Evolutionary conservation across 352 stramenopile genomes (phyloP).

Genomic region (Globisporangium spiculum): DNA sequence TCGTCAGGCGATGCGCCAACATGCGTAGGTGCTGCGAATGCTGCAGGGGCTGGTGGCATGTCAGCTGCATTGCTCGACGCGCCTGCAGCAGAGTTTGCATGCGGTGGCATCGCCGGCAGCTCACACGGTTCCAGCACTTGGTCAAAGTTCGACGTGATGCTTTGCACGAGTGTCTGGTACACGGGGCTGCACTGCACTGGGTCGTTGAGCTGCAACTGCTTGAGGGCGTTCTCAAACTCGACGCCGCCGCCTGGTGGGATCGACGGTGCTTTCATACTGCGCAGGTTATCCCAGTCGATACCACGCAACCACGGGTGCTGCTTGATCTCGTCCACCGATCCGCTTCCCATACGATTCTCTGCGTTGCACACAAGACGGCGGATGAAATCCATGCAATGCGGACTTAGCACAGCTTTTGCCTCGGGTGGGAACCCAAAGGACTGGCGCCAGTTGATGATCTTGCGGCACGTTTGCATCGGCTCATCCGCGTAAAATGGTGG

Average conservation of each 20-base stretch:
- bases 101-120: constrained; percentile 24
- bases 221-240: constrained; percentile 88
- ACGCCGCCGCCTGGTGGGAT: constrained; percentile 69
- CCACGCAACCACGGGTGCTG: constrained; percentile 93
- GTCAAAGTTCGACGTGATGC: constrained; percentile 94
- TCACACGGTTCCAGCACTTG: constrained; percentile 89
- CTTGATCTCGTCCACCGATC: constrained; percentile 93
- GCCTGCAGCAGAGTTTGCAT: background rate
- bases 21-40: constrained; percentile 12
- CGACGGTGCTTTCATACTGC: constrained; percentile 74
- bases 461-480: constrained; percentile 94
- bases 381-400: constrained; percentile 88
- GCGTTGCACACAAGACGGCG: constrained; percentile 88
- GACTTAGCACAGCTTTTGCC: constrained; percentile 37
- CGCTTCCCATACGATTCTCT: constrained; percentile 88
- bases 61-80: background rate
- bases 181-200: constrained; percentile 30
- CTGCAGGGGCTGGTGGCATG: constrained; percentile 12
- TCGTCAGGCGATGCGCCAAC: constrained; percentile 19
- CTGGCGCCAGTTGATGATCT: constrained; percentile 81
- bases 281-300: constrained; percentile 90
- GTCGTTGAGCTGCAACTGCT: constrained; percentile 78
- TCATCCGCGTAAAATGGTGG: constrained; percentile 97
- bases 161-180: constrained; percentile 84
- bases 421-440: constrained; percentile 67